Base-by-base conservation (phyloP, 2,329 filamentous ascomycete species). In the Colletotrichum tropicicola region DNA sequence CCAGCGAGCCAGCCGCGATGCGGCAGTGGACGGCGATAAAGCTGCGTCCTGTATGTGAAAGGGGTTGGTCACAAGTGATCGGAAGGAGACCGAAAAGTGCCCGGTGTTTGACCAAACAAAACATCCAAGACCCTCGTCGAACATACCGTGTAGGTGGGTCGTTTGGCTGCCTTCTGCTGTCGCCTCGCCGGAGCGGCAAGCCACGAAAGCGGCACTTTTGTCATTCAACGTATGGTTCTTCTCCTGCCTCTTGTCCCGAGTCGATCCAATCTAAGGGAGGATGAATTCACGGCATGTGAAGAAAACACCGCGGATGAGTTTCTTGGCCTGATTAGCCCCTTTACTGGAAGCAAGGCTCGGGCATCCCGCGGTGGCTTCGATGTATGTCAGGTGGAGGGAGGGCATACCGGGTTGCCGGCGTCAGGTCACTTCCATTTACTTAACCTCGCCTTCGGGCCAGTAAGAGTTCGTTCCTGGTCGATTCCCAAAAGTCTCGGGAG, bases 111-210 rank as follows among this genome's bases (percentile, higher is more conserved):
- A 35, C 43, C 39, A 48, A 30, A 37, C 60, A 35, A 25, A 21
- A 37, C 19, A 9, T 19, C 8, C n/a, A 25, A 44, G 19, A 12
- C 23, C 13, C 21, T 35, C 17, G n/a, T 52, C 8, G 28, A 30
- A 39, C n/a, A n/a, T 9, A 30, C 15, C 12, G 13, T 45, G 17
- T 12, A n/a, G 53, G 45, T 52, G 28, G 45, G 45, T 37, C 45
- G n/a, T 30, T 15, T 27, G 53, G 53, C 45, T 58, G 54, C 53
- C 35, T 56, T 44, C 17, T n/a, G 15, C n/a, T 13, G 44, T 49
- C 19, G 52, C 43, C 59, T 58, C 23, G 28, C 37, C 13, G n/a
- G 37, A 37, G n/a, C 13, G 13, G 19, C n/a, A 57, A 43, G 39
- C 37, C 45, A 53, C 37, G 8, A 15, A 13, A 59, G 25, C 45